phyloP scores from a whole-genome alignment of 495 filamentous ascomycete genomes.

The Wilcoxina mikolae region DNA sequence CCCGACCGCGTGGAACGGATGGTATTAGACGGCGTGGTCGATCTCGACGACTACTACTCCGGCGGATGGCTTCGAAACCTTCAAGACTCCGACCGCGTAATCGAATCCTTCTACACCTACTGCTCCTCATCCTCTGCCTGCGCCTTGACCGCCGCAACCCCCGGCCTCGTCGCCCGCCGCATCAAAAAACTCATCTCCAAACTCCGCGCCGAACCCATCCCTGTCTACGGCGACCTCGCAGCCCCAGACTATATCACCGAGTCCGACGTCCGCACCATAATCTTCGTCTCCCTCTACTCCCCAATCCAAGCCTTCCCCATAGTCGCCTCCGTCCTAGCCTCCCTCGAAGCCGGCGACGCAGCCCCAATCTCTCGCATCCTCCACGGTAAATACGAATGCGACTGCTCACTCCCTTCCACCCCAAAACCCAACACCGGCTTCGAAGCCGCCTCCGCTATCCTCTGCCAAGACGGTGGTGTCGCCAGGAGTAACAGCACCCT shows the following conservation, averaged over 20 bases:
- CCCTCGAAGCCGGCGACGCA: constrained; percentile 42
- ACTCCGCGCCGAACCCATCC: constrained; percentile 38
- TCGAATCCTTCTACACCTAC: constrained; percentile 39
- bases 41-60: constrained; percentile 36
- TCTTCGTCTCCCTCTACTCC: constrained; percentile 42
- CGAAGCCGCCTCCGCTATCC: constrained; percentile 41
- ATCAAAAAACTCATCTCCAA: constrained; percentile 32
- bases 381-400: constrained; percentile 25
- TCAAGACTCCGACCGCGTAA: constrained; percentile 40
- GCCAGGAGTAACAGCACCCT: constrained; percentile 29
- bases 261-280: constrained; percentile 32
- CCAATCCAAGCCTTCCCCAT: constrained; percentile 44
- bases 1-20: constrained; percentile 36
- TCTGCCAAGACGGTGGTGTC: constrained; percentile 48
- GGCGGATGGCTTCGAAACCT: constrained; percentile 36
- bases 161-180: constrained; percentile 32
- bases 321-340: constrained; percentile 40
- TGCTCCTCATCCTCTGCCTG: constrained; percentile 38
- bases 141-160: constrained; percentile 32
- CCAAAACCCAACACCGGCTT: constrained; percentile 33
- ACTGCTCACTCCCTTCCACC: constrained; percentile 24
- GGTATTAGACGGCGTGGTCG: constrained; percentile 36
- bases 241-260: constrained; percentile 30
- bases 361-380: constrained; percentile 38
- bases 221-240: constrained; percentile 26